Evolutionary conservation across 805 yeast genomes (phyloP), one percentile per base, ranked within the genome.

Genomic region (Isabelozyma rhagii): DNA sequence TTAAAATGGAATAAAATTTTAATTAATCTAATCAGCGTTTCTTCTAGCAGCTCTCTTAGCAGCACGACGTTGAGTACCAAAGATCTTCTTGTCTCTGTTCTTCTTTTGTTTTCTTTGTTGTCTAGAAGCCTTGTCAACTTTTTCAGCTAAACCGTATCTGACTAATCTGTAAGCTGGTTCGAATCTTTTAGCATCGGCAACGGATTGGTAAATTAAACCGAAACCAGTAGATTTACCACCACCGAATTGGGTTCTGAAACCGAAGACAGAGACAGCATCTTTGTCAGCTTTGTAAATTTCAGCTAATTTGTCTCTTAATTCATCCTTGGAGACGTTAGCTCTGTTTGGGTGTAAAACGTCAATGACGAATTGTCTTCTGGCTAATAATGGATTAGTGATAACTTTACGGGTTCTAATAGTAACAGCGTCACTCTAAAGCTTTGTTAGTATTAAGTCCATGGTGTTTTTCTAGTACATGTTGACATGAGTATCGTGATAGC

Each of bases 31-130:
- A 74, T 88, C 96, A 76, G 90, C 86, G 78, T 84, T 83, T 86
- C 96, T 88, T 79, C 82, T 87, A 74, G 93, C 93, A 74, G 85
- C 83, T 78, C 81, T 85, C 84, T 91, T 92, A 79, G 96, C 96
- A 79, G 85, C 87, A 78, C 89, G 84, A 77, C 83, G 87, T 73
- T 92, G 96, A 71, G 99, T 94, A 87, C 99, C 99, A 73, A 93
- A 91, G 87, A 89, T 78, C 89, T 94, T 94, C 91, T 87, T 86
- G 74, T 88, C 97, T 85, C 97, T 91, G 96, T 94, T 94, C 92
- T 94, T 93, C 91, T 88, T 90, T 85, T 93, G 98, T 82, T 94
- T 94, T 86, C 99, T 90, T 85, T 94, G 99, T 84, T 92, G 97
- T 91, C 98, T 92, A 69, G 97, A 90, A 69, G 97, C 83, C 84